Base-by-base conservation (phyloP, 345 rosid genomes). In the Aethionema arabicum region DNA sequence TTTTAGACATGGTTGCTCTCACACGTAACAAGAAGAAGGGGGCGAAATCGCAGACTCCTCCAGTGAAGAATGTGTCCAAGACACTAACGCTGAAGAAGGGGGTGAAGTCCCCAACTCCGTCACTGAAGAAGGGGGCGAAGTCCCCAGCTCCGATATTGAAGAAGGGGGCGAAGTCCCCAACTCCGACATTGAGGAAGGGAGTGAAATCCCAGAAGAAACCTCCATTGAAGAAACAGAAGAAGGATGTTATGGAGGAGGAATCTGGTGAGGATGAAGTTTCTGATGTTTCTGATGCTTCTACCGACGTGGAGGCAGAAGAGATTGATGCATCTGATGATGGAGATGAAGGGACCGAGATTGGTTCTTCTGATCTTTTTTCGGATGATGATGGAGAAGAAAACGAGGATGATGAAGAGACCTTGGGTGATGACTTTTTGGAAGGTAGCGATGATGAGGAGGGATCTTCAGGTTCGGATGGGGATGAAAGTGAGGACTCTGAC, bases 211-310 rank as follows among this genome's bases (percentile, higher is more conserved):
- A 33, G 16, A 61, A 32, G 78, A 78, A 57, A 49, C 76, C 80
- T 10, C 68, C 68, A 1, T 61, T 62, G 53, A 85, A 86, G 83
- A 82, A 86, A 78, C 88, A 68, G 59, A 86, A 77, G 73, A 71
- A 58, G 68, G 81, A 47, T 30, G 37, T 63, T 46, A 67, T 74
- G 41, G 69, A 72, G 30, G 76, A 72, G 56, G 83, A 76, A 5
- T 72, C 52, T 43, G 36, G 55, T 8, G 81, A 74, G 55, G 78
- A 66, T 9, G 84, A 72, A 5, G 33, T 54, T 53, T 74, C 67
- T 4, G 80, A 77, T 52, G 86, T 43, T 65, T 90, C 81, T 48
- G 84, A 76, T 42, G 66, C 54, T 16, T 67, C 70, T 14, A 61
- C 66, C 4, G 80, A 78, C 33, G 83, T 69, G 43, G 84, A 74